Conservation (phyloP, 1,284 basidiomycete species). For the Tilletia caries region DNA sequence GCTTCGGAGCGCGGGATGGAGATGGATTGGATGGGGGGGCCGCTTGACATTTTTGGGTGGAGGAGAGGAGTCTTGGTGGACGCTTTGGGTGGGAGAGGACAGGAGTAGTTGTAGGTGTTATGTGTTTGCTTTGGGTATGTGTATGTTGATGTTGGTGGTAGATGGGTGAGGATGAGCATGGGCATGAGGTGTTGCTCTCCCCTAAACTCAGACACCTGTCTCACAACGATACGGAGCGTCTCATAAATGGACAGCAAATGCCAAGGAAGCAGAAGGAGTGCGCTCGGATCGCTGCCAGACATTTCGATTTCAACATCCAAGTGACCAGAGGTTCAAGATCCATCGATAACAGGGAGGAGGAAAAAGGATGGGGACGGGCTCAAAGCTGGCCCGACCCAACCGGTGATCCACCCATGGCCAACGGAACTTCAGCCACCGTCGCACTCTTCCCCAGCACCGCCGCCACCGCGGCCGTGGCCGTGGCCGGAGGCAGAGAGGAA, state of each 20-base stretch:
- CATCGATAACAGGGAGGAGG: too few relatives aligned
- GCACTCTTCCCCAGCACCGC: background rate
- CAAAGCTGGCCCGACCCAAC: background rate
- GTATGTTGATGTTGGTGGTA: background rate
- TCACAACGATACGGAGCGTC: too few relatives aligned
- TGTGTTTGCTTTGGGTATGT: too few relatives aligned
- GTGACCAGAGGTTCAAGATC: too few relatives aligned
- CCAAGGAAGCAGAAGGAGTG: too few relatives aligned
- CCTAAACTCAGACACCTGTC: too few relatives aligned
- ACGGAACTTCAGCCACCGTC: background rate
- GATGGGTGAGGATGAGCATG: too few relatives aligned
- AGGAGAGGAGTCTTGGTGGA: background rate
- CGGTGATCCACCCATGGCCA: background rate
- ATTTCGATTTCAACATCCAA: too few relatives aligned
- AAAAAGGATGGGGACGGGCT: background rate
- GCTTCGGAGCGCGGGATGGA: conserved; percentile 43
- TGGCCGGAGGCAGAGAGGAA: background rate
- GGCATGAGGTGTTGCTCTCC: too few relatives aligned
- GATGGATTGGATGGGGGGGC: conserved; percentile 46
- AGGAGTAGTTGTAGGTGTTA: too few relatives aligned
- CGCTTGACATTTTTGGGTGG: background rate
- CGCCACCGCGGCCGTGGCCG: background rate
- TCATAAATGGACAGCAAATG: too few relatives aligned
- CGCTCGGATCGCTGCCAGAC: too few relatives aligned
- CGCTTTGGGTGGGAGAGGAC: background rate